These are phyloP conservation scores for Globisporangium cylindrosporum DNA, from an alignment of 352 stramenopile genomes.

Conservation along the genomic window DNA sequence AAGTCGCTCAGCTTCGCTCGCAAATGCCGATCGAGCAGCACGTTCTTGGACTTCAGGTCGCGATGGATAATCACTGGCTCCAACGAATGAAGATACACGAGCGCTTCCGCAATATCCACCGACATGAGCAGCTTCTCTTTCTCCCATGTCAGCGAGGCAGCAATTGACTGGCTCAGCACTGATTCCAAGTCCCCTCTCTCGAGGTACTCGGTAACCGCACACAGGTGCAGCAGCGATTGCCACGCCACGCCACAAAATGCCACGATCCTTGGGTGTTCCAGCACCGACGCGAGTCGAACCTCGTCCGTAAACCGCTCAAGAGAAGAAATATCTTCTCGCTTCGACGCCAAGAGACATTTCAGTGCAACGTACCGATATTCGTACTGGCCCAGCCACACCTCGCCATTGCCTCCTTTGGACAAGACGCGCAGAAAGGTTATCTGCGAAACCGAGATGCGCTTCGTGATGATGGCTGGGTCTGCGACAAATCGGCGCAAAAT, in stretches of 20 bases:
- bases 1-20: constrained; percentile 76
- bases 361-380: constrained; percentile 73
- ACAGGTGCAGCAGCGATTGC: constrained; percentile 73
- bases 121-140: constrained; percentile 59
- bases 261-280: constrained; percentile 82
- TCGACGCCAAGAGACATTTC: constrained; percentile 70
- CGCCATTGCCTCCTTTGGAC: constrained; percentile 73
- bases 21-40: constrained; percentile 56
- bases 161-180: constrained; percentile 37
- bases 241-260: constrained; percentile 78
- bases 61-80: constrained; percentile 67
- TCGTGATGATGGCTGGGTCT: constrained; percentile 66
- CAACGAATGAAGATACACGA: constrained; percentile 72
- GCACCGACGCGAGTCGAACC: constrained; percentile 70
- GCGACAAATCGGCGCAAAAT: constrained; percentile 61
- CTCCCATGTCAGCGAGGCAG: constrained; percentile 45
- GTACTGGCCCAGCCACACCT: constrained; percentile 82
- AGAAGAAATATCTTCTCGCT: constrained; percentile 50
- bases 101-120: constrained; percentile 61
- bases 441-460: constrained; percentile 71
- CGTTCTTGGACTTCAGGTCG: constrained; percentile 75
- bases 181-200: constrained; percentile 65
- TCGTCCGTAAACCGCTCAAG: constrained; percentile 83
- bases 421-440: constrained; percentile 70
- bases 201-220: constrained; percentile 80